Evolutionary conservation across 257 asterid genomes (phyloP).

Genomic region (Leonotis leonurus): DNA sequence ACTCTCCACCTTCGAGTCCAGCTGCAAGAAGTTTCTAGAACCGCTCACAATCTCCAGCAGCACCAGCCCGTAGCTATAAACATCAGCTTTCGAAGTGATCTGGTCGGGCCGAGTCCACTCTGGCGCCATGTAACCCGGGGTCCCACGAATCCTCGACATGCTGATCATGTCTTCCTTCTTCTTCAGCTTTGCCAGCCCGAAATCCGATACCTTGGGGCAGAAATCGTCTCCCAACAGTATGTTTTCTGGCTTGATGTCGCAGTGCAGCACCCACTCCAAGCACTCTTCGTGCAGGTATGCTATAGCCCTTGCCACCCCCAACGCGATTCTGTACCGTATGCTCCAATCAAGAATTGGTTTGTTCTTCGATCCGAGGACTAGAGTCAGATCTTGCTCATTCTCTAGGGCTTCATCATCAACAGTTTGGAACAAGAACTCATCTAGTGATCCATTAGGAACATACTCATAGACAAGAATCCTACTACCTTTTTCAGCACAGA

Average conservation of each 20-base stretch:
- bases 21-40: constrained; percentile 42
- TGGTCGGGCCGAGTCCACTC: constrained; percentile 67
- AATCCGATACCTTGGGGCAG: constrained; percentile 89
- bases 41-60: constrained; percentile 75
- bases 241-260: constrained; percentile 91
- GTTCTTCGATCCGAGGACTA: constrained; percentile 20
- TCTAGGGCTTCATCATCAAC: constrained; percentile 14
- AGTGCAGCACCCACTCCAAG: constrained; percentile 83
- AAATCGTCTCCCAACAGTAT: constrained; percentile 77
- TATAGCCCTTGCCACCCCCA: constrained; percentile 88
- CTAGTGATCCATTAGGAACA: constrained; percentile 69
- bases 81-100: constrained; percentile 79
- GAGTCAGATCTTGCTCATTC: background rate
- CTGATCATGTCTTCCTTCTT: constrained; percentile 66
- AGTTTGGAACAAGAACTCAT: constrained; percentile 61
- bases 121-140: constrained; percentile 82
- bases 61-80: constrained; percentile 75
- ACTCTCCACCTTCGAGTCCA: constrained; percentile 46
- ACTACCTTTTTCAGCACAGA: constrained; percentile 74
- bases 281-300: constrained; percentile 91
- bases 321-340: constrained; percentile 63
- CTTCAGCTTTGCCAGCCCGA: constrained; percentile 76
- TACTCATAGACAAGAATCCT: constrained; percentile 69
- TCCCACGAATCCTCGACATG: constrained; percentile 59
- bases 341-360: constrained; percentile 69